Evolutionary conservation across 1,284 basidiomycete species (phyloP), one percentile per base, ranked within the genome.

Genomic region (Exsudoporus floridanus): DNA sequence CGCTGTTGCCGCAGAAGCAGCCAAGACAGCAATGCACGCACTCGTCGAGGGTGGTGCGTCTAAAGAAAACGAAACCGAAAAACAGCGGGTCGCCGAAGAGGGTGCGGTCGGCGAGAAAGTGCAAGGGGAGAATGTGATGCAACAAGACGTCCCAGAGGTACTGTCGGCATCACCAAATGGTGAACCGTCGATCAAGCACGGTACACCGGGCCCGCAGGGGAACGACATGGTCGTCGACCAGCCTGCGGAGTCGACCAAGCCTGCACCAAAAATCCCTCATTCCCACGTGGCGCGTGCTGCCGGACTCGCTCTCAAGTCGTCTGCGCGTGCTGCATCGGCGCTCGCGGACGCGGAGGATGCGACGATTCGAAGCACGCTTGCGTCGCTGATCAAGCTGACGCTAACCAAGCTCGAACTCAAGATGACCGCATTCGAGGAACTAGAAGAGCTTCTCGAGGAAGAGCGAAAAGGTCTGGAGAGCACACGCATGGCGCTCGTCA

Each of bases 361-460:
- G 0, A 86, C 92, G 50, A 90, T 98, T 57, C 84, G 87, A 43
- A 79, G 82, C 47, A 84, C 95, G 21, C 84, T 98, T 19, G 84
- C 90, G 1, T 83, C 87, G 44, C 81, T 98, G 52, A 91, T 98
- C 72, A 90, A 94, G 64, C 82, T 96, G 28, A 97, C 96, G 52
- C 78, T 98, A 42, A 87, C 86, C 18, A 98, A 98, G 72, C 84
- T 99, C 45, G 94, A 98, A 69, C 77, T 95, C 56, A 97, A 98
- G 78, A 90, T 94, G 80, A 73, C 81, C 4, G 90, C 94, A 69
- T 97, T 97, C 65, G 94, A 96, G 69, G 86, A 92, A 67, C 77
- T 98, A 48, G 94, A 98, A 69, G 86, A 90, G 47, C 76, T 93
- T 19, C 76, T 98, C 39, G 94, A 97, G 69, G 86, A 91, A 53